Evolutionary conservation across 75 land plant genomes (phyloP).

Genomic region (Sequoiadendron giganteum): DNA sequence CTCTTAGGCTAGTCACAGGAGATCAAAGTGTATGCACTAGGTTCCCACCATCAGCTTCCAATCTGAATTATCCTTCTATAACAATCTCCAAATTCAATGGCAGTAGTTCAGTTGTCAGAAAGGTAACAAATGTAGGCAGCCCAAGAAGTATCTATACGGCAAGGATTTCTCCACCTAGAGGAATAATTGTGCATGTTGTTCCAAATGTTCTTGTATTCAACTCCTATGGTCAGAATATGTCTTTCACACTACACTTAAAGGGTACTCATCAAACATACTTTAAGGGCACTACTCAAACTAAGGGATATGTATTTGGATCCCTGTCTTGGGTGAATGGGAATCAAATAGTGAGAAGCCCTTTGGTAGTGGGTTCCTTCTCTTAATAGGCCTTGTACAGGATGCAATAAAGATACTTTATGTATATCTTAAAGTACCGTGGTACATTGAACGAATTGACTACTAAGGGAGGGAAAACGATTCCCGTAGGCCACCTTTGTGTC

Average conservation of each 20-base stretch:
- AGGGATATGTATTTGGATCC: slow-evolving; percentile 66
- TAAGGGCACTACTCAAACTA: slow-evolving; percentile 25
- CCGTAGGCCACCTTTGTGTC: neutral
- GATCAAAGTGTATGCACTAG: slow-evolving; percentile 42
- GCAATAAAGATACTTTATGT: neutral
- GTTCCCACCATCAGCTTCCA: slow-evolving; percentile 18
- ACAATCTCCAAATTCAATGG: slow-evolving; percentile 45
- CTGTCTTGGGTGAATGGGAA: slow-evolving; percentile 51
- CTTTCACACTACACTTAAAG: slow-evolving; percentile 53
- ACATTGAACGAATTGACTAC: neutral
- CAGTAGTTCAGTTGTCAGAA: slow-evolving; percentile 38
- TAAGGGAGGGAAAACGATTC: neutral
- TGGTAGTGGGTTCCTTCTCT: neutral
- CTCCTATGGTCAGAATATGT: slow-evolving; percentile 38
- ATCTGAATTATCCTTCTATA: slow-evolving; percentile 82
- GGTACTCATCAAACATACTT: slow-evolving; percentile 36
- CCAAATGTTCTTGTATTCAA: slow-evolving; percentile 58
- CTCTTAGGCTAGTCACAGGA: slow-evolving; percentile 48
- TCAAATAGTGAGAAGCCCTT: neutral
- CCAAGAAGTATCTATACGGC: slow-evolving; percentile 47
- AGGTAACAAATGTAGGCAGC: slow-evolving; percentile 83
- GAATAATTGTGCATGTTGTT: slow-evolving; percentile 55
- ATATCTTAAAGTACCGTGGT: neutral
- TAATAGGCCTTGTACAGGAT: neutral
- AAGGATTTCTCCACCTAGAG: slow-evolving; percentile 49